Conservation (phyloP, 306 rosid genomes). For the Trifolium repens region DNA sequence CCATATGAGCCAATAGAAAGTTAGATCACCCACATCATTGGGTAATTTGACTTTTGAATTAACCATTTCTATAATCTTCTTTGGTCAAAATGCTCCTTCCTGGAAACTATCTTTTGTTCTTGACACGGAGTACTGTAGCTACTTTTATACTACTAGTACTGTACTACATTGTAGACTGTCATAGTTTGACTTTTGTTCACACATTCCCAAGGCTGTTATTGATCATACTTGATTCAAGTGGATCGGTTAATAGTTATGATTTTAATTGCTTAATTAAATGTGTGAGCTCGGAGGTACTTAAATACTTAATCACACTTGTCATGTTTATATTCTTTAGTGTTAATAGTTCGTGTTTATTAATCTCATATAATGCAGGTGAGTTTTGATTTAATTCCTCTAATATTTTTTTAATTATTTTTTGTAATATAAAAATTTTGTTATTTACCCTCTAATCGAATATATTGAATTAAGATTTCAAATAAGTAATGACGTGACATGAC, state of each 20-base stretch:
- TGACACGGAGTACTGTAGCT: conserved; percentile 8
- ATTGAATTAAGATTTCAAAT: too few relatives aligned
- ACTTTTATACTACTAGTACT: not conserved
- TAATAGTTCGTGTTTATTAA: too few relatives aligned
- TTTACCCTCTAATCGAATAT: too few relatives aligned
- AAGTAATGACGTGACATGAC: too few relatives aligned
- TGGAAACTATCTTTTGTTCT: conserved; percentile 2
- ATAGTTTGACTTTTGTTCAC: conserved; percentile 17
- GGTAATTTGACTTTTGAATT: conserved; percentile 50
- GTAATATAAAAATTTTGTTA: too few relatives aligned
- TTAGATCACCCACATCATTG: conserved; percentile 61
- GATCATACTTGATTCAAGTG: not conserved
- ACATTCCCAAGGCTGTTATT: conserved; percentile 41
- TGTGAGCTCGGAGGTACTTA: too few relatives aligned
- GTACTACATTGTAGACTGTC: not conserved
- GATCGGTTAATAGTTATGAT: not conserved
- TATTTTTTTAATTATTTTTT: too few relatives aligned
- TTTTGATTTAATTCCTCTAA: too few relatives aligned
- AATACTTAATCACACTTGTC: not conserved
- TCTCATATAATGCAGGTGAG: too few relatives aligned
- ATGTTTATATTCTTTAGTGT: not conserved
- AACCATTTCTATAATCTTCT: not conserved
- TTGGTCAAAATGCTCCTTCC: conserved; percentile 37
- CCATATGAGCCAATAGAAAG: conserved; percentile 43
- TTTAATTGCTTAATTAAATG: not conserved